Evolutionary conservation across 2,329 filamentous ascomycete species (phyloP).

Genomic region (Beauveria sp.): DNA sequence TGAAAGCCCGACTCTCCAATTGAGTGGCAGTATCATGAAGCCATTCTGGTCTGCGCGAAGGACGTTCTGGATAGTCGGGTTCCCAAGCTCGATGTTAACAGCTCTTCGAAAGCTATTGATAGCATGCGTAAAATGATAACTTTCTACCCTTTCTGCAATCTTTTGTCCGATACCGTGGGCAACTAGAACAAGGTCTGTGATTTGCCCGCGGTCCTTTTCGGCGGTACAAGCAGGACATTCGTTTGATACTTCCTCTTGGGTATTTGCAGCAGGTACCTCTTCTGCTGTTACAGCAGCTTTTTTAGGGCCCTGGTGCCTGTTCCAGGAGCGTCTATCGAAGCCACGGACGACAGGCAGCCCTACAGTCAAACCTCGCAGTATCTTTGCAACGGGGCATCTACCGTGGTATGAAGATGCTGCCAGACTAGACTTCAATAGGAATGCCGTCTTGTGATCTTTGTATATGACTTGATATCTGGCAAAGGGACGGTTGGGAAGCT

Average conservation of each 20-base stretch:
- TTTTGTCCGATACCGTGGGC: conserved; percentile 97
- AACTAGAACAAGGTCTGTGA: conserved; percentile 83
- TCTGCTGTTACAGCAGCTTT: conserved; percentile 23
- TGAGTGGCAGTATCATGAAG: conserved; percentile 89
- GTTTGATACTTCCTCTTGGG: conserved; percentile 19
- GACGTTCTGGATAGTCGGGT: conserved; percentile 63
- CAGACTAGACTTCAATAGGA: conserved; percentile 77
- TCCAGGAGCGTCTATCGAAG: conserved; percentile 73
- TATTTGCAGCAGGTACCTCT: conserved; percentile 19
- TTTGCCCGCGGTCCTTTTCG: conserved; percentile 57
- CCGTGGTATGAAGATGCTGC: conserved; percentile 81
- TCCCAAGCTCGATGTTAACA: conserved; percentile 76
- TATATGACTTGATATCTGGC: conserved; percentile 79
- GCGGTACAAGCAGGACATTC: conserved; percentile 52
- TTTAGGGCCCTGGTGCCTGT: conserved; percentile 54
- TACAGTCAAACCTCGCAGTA: conserved; percentile 73
- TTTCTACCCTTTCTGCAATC: conserved; percentile 87
- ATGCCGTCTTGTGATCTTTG: conserved; percentile 67
- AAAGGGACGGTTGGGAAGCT: conserved; percentile 49
- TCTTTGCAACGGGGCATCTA: conserved; percentile 71
- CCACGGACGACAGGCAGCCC: conserved; percentile 85
- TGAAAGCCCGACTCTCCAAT: conserved; percentile 84
- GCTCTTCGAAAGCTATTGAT: conserved; percentile 85
- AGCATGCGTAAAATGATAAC: conserved; percentile 93
- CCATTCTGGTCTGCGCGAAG: conserved; percentile 73